Conservation (phyloP, 345 rosid species). For the Iberis pinnata region DNA sequence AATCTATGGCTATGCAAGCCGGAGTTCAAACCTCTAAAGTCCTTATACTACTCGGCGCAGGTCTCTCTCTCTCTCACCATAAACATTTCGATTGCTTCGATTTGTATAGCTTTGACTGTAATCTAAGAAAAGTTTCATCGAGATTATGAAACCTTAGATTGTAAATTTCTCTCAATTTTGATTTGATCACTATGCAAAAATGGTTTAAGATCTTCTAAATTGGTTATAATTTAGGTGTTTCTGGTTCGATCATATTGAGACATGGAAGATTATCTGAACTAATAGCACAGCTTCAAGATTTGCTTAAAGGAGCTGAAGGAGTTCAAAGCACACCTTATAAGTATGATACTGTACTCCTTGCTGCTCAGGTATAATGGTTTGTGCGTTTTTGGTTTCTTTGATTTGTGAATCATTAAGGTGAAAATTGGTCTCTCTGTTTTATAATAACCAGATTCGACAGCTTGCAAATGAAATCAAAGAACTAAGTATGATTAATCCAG, state of each 20-base stretch:
- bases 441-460: conserved; percentile 48
- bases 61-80: conserved; percentile 30
- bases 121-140: background rate
- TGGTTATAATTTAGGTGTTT: conserved; percentile 48
- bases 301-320: conserved; percentile 65
- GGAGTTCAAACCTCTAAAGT: conserved; percentile 78
- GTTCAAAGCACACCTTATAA: conserved; percentile 43
- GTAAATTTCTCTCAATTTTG: background rate
- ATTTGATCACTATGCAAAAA: background rate
- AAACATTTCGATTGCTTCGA: background rate
- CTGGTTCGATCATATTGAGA: conserved; percentile 62
- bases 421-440: background rate
- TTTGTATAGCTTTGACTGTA: conserved; percentile 17
- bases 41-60: conserved; percentile 77
- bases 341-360: conserved; percentile 51
- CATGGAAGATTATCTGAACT: conserved; percentile 73
- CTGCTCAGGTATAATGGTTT: conserved; percentile 65
- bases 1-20: conserved; percentile 75
- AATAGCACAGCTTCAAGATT: conserved; percentile 68
- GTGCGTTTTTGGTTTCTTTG: too few species aligned
- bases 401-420: background rate
- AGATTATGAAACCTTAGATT: background rate
- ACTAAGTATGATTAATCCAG: conserved; percentile 50
- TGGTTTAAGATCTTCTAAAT: background rate
- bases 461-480: conserved; percentile 92